Conservation (phyloP, 345 rosid genomes). For the Euphorbia pulcherrima region DNA sequence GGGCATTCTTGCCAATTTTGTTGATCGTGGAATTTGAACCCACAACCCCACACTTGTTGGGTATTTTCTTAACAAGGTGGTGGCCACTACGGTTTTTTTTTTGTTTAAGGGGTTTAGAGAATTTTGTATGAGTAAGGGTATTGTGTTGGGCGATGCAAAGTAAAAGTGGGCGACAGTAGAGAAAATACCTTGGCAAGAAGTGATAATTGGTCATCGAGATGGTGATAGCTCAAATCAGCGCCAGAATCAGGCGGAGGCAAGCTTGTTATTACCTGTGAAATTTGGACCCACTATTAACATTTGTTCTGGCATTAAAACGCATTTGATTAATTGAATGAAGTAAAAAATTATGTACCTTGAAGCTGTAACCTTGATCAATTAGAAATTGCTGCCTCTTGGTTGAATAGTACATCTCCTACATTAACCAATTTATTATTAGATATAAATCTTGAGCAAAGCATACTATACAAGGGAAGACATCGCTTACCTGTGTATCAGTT, state of each 20-base stretch:
- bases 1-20: no score
- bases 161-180: neutral
- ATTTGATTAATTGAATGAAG: neutral
- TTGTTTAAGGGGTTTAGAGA: no score
- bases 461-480: neutral
- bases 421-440: neutral
- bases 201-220: conserved; percentile 65
- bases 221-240: conserved; percentile 63
- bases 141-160: no score
- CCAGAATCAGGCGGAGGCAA: conserved; percentile 84
- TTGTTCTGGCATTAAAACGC: neutral
- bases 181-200: conserved; percentile 63
- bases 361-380: conserved; percentile 95
- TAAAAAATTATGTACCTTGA: conserved; percentile 54
- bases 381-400: conserved; percentile 92
- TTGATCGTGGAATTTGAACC: no score
- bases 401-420: conserved; percentile 90
- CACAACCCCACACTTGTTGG: no score
- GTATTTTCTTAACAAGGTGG: no score
- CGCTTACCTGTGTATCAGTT: conserved; percentile 78
- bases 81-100: no score
- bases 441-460: neutral
- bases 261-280: conserved; percentile 69
- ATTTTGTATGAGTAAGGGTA: no score
- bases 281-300: neutral